A percentile compares a stretch with the other conserved stretches of the same genome.
These are phyloP conservation scores for Xylaria sp. DNA, from an alignment of 2,329 filamentous ascomycete species.

Conservation along the genomic window DNA sequence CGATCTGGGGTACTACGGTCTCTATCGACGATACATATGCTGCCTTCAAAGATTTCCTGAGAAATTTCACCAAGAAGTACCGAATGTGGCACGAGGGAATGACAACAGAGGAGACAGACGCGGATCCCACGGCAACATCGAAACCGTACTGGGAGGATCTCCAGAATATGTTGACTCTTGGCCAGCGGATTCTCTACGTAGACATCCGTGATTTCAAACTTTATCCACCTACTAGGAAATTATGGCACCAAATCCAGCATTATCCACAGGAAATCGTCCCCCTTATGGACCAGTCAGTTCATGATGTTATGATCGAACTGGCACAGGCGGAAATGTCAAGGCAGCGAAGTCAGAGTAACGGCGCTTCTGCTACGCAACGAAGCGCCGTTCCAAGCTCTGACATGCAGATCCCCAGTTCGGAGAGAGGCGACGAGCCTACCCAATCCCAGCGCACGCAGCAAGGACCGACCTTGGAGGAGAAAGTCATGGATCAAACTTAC, in stretches of 20 bases:
- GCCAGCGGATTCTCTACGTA: conserved; percentile 84
- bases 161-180: conserved; percentile 90
- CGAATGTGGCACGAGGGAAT: conserved; percentile 91
- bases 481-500: conserved; percentile 82
- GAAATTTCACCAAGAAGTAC: conserved; percentile 93
- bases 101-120: conserved; percentile 77
- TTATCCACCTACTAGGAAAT: conserved; percentile 90
- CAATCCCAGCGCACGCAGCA: conserved; percentile 57
- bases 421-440: conserved; percentile 66
- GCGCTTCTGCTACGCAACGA: conserved; percentile 61
- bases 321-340: conserved; percentile 82
- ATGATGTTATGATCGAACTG: conserved; percentile 92
- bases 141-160: conserved; percentile 87
- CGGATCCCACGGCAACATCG: conserved; percentile 75
- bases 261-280: conserved; percentile 97
- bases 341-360: conserved; percentile 60
- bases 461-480: conserved; percentile 74
- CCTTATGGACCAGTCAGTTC: conserved; percentile 93
- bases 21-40: conserved; percentile 90
- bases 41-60: conserved; percentile 89
- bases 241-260: conserved; percentile 94
- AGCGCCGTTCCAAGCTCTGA: conserved; percentile 74
- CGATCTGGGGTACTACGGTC: conserved; percentile 98
- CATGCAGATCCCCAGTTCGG: conserved; percentile 82
- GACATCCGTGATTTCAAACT: conserved; percentile 90